Evolutionary conservation across 345 rosid species (phyloP).

Genomic region (Lagerstroemia speciosa): DNA sequence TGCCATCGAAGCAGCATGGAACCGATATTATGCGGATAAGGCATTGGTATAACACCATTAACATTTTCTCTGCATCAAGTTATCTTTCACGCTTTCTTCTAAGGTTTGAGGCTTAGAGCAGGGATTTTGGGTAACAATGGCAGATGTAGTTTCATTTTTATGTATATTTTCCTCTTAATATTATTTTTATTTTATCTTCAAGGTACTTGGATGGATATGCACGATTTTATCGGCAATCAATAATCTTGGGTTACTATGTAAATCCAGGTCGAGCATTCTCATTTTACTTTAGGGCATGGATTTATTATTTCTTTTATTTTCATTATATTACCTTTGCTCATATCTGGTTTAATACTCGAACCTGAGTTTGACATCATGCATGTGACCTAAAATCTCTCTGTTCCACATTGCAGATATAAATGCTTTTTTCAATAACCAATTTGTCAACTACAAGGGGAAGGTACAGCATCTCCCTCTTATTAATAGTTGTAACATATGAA

Average conservation of each 20-base stretch:
- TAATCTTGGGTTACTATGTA: conserved; percentile 59
- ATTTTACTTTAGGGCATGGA: neutral
- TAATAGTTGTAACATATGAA: neutral
- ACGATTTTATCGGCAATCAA: conserved; percentile 65
- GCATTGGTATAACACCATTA: conserved; percentile 41
- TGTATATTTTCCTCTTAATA: neutral
- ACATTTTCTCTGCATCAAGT: neutral
- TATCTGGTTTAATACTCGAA: neutral
- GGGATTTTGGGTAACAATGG: too few relatives aligned
- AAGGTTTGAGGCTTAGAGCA: too few relatives aligned
- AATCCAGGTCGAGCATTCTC: conserved; percentile 54
- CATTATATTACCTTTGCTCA: neutral
- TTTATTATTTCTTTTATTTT: neutral
- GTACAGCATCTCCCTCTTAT: conserved; percentile 22
- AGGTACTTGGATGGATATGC: conserved; percentile 89
- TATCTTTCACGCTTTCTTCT: neutral
- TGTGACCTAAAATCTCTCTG: neutral
- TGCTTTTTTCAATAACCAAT: conserved; percentile 58
- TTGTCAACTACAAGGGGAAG: conserved; percentile 75
- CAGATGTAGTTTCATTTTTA: neutral
- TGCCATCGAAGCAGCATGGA: conserved; percentile 76
- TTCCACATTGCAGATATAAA: conserved; percentile 57
- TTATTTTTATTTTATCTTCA: conserved; percentile 8
- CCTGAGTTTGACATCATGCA: neutral
- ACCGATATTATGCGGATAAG: conserved; percentile 86